Base-by-base conservation (phyloP, 495 filamentous ascomycete genomes). In the Haplographium delicatum region DNA sequence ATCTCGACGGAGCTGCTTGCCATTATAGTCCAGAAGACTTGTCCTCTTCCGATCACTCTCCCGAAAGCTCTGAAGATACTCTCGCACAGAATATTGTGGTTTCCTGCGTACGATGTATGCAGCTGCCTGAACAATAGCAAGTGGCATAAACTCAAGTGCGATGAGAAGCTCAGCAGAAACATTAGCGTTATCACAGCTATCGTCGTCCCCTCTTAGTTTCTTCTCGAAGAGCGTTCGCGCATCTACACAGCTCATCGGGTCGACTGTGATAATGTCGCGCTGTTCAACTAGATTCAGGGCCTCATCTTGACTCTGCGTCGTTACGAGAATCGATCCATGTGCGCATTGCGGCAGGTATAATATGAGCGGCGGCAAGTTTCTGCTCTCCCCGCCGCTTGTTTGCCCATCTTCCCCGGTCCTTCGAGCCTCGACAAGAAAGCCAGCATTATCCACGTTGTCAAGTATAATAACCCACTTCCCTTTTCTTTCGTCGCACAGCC, bases 51-150 rank as follows among this genome's bases (percentile, higher is more conserved):
- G n/a, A 47, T 71, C 65, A 45, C 50, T 68, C 50, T 57, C 57
- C 8, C 55, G 54, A 42, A 72, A 64, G 11, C 58, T 46, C 23
- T 65, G 39, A 3, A 65, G 38, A 47, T 71, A 24, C 42, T 70
- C 73, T 71, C 0, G 41, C 39, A 23, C 10, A 69, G n/a, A 0
- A 41, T 40, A 2, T 56, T 64, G 53, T 22, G 16, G 19, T n/a
- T n/a, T n/a, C 35, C 54, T 4, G 16, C 61, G 49, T 26, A 15
- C 53, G 44, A 79, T 72, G 78, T 2, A 63, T 66, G 5, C 28
- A 7, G 71, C 71, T 5, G 72, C 73, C 57, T 79, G 73, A 13
- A 61, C 62, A 26, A 78, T 76, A 4, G 74, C 73, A 11, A 79
- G 68, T n/a, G 76, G 72, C 51, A 79, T 65, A 35, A 50, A 66